Evolutionary conservation across 2,329 filamentous ascomycete species (phyloP).

Genomic region (Xylaria sp.): DNA sequence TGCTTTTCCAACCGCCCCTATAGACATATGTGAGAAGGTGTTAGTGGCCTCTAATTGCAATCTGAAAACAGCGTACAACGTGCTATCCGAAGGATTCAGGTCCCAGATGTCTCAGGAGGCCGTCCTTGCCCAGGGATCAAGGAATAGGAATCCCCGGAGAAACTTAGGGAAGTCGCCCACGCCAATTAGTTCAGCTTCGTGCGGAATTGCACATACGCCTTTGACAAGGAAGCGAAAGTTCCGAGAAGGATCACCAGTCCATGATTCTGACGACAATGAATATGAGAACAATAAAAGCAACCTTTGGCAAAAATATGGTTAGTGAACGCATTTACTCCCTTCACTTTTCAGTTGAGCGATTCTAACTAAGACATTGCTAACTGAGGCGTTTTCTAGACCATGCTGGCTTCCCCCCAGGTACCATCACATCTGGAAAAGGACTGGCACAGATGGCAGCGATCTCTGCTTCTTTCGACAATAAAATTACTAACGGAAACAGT

Average conservation of each 20-base stretch:
- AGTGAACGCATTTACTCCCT: slow-evolving; percentile 25
- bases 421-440: slow-evolving; percentile 53
- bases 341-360: not conserved
- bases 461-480: slow-evolving; percentile 47
- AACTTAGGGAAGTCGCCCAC: not conserved
- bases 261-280: slow-evolving; percentile 43
- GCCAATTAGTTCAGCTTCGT: not conserved
- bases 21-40: slow-evolving; percentile 52
- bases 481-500: slow-evolving; percentile 45
- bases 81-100: slow-evolving; percentile 50
- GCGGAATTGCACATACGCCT: not conserved
- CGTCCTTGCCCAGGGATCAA: slow-evolving; percentile 22
- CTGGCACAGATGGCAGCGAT: slow-evolving; percentile 51
- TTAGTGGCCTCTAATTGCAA: slow-evolving; percentile 52
- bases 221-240: slow-evolving; percentile 42
- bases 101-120: slow-evolving; percentile 46
- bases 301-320: slow-evolving; percentile 35
- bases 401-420: slow-evolving; percentile 55
- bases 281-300: slow-evolving; percentile 39
- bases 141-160: not conserved
- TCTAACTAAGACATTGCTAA: slow-evolving; percentile 33
- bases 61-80: slow-evolving; percentile 53
- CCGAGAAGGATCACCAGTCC: slow-evolving; percentile 39
- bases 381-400: slow-evolving; percentile 47
- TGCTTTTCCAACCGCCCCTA: slow-evolving; percentile 58